Evolutionary conservation across 1,139 yeast genomes (phyloP).

Genomic region (Sugiyamaella novakii): DNA sequence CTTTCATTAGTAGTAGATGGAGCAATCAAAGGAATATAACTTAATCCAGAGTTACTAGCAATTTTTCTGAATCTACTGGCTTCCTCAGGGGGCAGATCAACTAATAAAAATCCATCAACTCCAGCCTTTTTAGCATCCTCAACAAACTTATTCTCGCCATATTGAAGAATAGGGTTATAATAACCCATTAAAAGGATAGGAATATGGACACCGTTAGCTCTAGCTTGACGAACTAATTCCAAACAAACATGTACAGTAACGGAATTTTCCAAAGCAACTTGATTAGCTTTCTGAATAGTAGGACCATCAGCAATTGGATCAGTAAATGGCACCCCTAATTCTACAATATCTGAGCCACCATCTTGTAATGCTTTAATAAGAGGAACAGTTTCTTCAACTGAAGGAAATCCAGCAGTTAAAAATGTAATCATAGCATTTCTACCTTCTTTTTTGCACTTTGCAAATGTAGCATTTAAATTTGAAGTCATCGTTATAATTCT

Average conservation of each 20-base stretch:
- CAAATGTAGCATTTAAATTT: slow-evolving; percentile 68
- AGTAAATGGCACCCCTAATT: slow-evolving; percentile 94
- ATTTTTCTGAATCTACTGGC: slow-evolving; percentile 80
- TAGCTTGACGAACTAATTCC: slow-evolving; percentile 71
- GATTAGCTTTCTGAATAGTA: slow-evolving; percentile 85
- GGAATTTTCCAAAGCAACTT: slow-evolving; percentile 73
- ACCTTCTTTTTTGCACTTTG: slow-evolving; percentile 65
- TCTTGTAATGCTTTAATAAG: slow-evolving; percentile 84
- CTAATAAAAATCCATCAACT: slow-evolving; percentile 91
- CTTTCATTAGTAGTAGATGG: slow-evolving; percentile 95
- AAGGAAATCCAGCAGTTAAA: slow-evolving; percentile 93
- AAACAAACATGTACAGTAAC: slow-evolving; percentile 69
- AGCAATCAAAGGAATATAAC: slow-evolving; percentile 91
- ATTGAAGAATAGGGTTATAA: slow-evolving; percentile 88
- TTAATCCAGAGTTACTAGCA: slow-evolving; percentile 68
- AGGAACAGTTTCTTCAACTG: slow-evolving; percentile 83
- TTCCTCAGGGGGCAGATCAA: slow-evolving; percentile 97
- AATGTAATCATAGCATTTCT: slow-evolving; percentile 91
- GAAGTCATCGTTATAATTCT: slow-evolving; percentile 60
- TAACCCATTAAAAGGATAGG: slow-evolving; percentile 96
- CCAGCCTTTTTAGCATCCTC: slow-evolving; percentile 81
- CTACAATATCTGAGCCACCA: slow-evolving; percentile 95
- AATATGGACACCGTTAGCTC: slow-evolving; percentile 78
- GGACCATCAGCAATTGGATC: slow-evolving; percentile 99
- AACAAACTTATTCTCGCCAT: slow-evolving; percentile 84